Evolutionary conservation across 257 asterid genomes (phyloP).

Genomic region (Cordia subcordata): DNA sequence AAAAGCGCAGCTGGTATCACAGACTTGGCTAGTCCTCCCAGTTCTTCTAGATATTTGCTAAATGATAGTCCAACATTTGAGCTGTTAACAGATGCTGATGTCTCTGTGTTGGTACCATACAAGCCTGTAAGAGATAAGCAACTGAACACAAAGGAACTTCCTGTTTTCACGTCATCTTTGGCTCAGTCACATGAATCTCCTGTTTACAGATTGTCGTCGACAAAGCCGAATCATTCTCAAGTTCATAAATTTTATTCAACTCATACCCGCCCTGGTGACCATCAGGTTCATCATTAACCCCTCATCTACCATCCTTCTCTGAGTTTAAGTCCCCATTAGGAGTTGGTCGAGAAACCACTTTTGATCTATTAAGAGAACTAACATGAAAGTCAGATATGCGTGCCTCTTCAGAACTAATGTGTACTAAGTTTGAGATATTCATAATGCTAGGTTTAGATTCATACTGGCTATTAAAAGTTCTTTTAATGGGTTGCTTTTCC

Average conservation of each 20-base stretch:
- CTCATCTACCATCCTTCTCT: no score
- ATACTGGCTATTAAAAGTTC: no score
- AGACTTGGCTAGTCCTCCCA: constrained; percentile 20
- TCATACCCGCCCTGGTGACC: background rate
- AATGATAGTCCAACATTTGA: constrained; percentile 25
- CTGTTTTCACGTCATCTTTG: constrained; percentile 43
- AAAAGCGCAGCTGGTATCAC: constrained; percentile 65
- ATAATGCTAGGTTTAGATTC: no score
- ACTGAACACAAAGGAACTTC: constrained; percentile 5
- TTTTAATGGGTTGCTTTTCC: no score
- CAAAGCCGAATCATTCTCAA: background rate
- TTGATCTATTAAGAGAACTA: no score
- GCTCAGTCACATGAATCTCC: constrained; percentile 18
- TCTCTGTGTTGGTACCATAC: constrained; percentile 20
- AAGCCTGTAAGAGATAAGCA: constrained; percentile 13
- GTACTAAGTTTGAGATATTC: no score
- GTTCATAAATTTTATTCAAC: background rate
- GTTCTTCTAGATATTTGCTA: constrained; percentile 43
- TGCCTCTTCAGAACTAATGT: no score
- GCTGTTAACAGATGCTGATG: constrained; percentile 8
- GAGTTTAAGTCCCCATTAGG: no score
- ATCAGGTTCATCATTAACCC: background rate
- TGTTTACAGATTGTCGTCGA: background rate
- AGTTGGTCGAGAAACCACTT: no score
- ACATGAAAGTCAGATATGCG: no score